Conservation (phyloP, 2,329 filamentous ascomycete species). For the Aspergillus sp. region DNA sequence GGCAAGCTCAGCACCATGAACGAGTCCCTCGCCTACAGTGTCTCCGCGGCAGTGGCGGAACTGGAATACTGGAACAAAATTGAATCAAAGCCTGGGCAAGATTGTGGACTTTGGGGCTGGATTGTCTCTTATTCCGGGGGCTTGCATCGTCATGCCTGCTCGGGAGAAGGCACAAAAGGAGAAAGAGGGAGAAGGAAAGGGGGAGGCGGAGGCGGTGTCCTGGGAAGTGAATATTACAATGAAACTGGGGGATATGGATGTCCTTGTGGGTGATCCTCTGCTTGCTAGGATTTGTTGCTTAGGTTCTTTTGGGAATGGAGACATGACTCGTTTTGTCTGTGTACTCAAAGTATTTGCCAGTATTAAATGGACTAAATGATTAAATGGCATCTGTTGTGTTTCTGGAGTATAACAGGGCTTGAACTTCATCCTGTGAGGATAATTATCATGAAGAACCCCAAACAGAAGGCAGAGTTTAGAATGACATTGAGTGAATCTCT, state of each 20-base stretch:
- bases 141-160: background rate
- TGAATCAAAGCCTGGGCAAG: background rate
- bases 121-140: background rate
- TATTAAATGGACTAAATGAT: too few species aligned
- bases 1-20: background rate
- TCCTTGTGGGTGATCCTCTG: background rate
- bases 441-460: too few species aligned
- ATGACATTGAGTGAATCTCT: too few species aligned
- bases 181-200: background rate
- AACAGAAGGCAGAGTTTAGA: too few species aligned
- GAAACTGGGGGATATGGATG: background rate
- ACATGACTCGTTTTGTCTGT: too few species aligned
- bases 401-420: too few species aligned
- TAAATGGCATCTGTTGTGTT: too few species aligned
- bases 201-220: background rate
- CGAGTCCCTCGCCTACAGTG: background rate
- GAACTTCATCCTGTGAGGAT: too few species aligned
- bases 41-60: slow-evolving; percentile 1
- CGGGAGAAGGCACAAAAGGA: background rate
- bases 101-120: background rate
- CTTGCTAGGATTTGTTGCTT: background rate
- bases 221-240: background rate
- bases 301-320: too few species aligned
- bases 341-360: too few species aligned
- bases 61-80: slow-evolving; percentile 1